Percentiles rank a stretch among this genome's conserved stretches.
Conservation (phyloP, 768 basidiomycete species). For the Gymnopilus junonius region DNA sequence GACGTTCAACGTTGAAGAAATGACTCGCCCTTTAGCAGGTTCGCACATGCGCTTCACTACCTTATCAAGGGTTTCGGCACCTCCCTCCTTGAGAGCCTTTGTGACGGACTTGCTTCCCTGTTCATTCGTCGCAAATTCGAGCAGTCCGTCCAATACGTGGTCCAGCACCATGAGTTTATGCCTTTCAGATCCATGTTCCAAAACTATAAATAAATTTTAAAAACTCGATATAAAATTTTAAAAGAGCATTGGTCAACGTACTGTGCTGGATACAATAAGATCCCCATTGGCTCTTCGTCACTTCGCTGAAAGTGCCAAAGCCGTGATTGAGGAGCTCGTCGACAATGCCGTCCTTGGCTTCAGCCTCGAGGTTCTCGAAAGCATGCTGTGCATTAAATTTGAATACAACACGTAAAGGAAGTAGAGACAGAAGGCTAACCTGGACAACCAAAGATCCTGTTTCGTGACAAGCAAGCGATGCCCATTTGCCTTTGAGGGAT, state of each 20-base stretch:
- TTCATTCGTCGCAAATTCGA: constrained; percentile 80
- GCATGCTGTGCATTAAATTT: constrained; percentile 57
- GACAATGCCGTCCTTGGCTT: constrained; percentile 83
- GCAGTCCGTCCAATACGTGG: constrained; percentile 74
- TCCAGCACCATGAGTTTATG: constrained; percentile 80
- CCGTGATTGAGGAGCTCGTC: constrained; percentile 84
- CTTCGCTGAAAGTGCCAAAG: constrained; percentile 66
- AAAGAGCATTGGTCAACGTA: too few relatives aligned
- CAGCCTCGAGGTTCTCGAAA: constrained; percentile 84
- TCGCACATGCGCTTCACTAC: constrained; percentile 86
- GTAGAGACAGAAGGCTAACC: constrained; percentile 42
- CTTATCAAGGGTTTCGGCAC: constrained; percentile 72
- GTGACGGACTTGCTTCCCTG: constrained; percentile 89
- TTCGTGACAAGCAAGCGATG: constrained; percentile 87
- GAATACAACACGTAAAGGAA: background rate
- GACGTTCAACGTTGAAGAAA: background rate
- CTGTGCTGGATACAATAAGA: constrained; percentile 88
- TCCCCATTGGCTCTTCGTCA: constrained; percentile 89
- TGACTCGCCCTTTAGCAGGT: constrained; percentile 72
- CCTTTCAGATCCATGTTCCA: constrained; percentile 82
- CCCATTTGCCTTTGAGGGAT: constrained; percentile 88
- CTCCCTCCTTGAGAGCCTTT: constrained; percentile 86
- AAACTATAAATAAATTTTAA: constrained; percentile 47
- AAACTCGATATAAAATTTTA: too few relatives aligned
- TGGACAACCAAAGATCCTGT: constrained; percentile 89